phyloP scores from a whole-genome alignment of 371 early-diverging fungal genomes.

The Syncephalis plumigaleata region DNA sequence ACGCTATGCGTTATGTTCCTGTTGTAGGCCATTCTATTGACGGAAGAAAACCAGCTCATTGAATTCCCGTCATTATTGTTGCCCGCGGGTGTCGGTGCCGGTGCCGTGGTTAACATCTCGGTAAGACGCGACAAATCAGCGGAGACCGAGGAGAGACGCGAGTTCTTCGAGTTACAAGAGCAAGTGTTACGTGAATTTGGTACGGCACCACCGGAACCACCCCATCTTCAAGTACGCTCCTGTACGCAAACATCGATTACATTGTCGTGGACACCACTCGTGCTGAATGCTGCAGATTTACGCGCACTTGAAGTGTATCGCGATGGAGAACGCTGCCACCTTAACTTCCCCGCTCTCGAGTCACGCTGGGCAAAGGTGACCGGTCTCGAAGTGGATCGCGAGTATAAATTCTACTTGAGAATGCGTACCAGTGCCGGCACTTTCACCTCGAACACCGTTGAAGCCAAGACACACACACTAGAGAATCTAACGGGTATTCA shows the following conservation, averaged over 20 bases:
- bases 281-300: slow-evolving; percentile 58
- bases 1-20: neutral
- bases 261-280: slow-evolving; percentile 77
- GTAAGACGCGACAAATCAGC: slow-evolving; percentile 72
- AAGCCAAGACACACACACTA: slow-evolving; percentile 70
- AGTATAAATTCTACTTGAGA: slow-evolving; percentile 70
- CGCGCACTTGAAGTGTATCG: slow-evolving; percentile 73
- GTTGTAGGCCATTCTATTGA: slow-evolving; percentile 69
- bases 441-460: slow-evolving; percentile 53
- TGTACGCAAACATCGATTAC: slow-evolving; percentile 82
- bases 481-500: slow-evolving; percentile 90
- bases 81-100: slow-evolving; percentile 81
- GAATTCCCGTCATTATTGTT: slow-evolving; percentile 94
- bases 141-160: slow-evolving; percentile 59
- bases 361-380: slow-evolving; percentile 58
- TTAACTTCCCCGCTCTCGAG: slow-evolving; percentile 20
- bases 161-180: slow-evolving; percentile 75
- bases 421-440: slow-evolving; percentile 81
- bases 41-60: slow-evolving; percentile 90
- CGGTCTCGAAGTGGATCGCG: slow-evolving; percentile 73
- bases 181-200: slow-evolving; percentile 65
- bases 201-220: slow-evolving; percentile 53
- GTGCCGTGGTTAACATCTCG: slow-evolving; percentile 86
- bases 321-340: slow-evolving; percentile 26
- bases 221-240: slow-evolving; percentile 49